Conservation (phyloP, 2,329 filamentous ascomycete genomes). For the Apiospora kogelbergensis region DNA sequence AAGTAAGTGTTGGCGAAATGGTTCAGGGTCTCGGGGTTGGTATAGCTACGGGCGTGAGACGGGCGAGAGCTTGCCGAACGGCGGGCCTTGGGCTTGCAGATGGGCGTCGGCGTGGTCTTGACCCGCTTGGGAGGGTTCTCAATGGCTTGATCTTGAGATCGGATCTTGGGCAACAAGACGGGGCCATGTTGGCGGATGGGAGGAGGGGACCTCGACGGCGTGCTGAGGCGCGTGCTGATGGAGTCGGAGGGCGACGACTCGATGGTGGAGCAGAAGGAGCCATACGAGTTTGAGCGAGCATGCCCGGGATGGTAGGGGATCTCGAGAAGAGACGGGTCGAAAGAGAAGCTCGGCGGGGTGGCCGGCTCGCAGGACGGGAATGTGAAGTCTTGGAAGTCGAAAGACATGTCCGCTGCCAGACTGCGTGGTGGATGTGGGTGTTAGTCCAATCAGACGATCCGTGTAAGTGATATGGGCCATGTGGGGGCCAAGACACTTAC, state of each 20-base stretch:
- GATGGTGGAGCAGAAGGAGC: conserved; percentile 63
- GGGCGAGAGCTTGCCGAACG: conserved; percentile 34
- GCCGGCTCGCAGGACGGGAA: conserved; percentile 54
- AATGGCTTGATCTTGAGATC: conserved; percentile 78
- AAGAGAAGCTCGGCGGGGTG: conserved; percentile 53
- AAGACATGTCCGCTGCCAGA: conserved; percentile 63
- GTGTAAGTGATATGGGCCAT: conserved; percentile 11
- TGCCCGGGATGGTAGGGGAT: conserved; percentile 54
- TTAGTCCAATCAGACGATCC: conserved; percentile 25
- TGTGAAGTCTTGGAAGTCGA: conserved; percentile 61
- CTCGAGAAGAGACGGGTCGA: conserved; percentile 57
- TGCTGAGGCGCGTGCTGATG: conserved; percentile 68
- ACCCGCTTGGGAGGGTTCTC: conserved; percentile 59
- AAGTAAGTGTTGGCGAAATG: conserved; percentile 42
- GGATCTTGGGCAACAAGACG: conserved; percentile 80
- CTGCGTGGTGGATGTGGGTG: conserved; percentile 33
- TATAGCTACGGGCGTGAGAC: conserved; percentile 56
- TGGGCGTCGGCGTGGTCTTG: conserved; percentile 51
- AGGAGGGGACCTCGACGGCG: conserved; percentile 63
- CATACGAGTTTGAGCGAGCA: conserved; percentile 63
- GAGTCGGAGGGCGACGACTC: conserved; percentile 57
- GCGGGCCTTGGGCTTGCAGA: conserved; percentile 30
- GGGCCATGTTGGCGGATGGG: conserved; percentile 79
- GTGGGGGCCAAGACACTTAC: conserved; percentile 31
- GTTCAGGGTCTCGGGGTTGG: conserved; percentile 57